These are phyloP conservation scores for Aspergillus spinulosporus DNA, from an alignment of 2,329 filamentous ascomycete genomes.

Conservation along the genomic window DNA sequence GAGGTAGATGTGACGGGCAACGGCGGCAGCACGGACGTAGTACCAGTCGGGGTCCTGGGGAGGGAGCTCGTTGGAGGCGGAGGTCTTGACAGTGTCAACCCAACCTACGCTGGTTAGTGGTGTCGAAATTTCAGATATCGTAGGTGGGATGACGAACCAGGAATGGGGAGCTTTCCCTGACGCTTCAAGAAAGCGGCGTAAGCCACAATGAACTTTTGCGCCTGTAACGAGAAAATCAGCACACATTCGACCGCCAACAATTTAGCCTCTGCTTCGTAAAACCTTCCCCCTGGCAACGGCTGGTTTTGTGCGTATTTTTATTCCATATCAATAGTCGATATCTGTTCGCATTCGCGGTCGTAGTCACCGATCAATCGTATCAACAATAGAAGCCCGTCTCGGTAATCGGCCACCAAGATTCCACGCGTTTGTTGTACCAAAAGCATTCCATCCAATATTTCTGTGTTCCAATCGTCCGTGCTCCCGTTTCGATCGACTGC, in stretches of 20 bases:
- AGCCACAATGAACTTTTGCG: slow-evolving; percentile 67
- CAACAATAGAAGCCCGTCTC: not conserved
- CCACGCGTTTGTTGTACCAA: not conserved
- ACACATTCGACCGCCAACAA: slow-evolving; percentile 5
- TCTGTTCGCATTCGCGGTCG: not conserved
- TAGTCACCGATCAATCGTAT: slow-evolving; percentile 3
- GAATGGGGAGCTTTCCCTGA: slow-evolving; percentile 69
- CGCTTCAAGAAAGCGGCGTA: slow-evolving; percentile 71
- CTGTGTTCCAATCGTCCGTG: not conserved
- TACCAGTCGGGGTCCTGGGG: slow-evolving; percentile 98
- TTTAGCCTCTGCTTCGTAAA: not conserved
- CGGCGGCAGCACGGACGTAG: slow-evolving; percentile 84
- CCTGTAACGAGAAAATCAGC: slow-evolving; percentile 42
- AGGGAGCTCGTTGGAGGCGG: slow-evolving; percentile 92
- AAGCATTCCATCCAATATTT: not conserved
- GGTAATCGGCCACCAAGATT: not conserved
- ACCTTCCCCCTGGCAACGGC: slow-evolving; percentile 1
- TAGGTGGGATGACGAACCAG: slow-evolving; percentile 54
- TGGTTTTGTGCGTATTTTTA: not conserved
- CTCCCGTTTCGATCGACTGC: not conserved
- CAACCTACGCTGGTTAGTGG: slow-evolving; percentile 62
- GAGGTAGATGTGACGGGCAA: slow-evolving; percentile 98
- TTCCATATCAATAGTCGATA: not conserved
- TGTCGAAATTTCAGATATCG: not conserved
- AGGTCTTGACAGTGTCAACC: slow-evolving; percentile 99